phyloP scores from a whole-genome alignment of 441 rosid species.

The Pelargonium australe region DNA sequence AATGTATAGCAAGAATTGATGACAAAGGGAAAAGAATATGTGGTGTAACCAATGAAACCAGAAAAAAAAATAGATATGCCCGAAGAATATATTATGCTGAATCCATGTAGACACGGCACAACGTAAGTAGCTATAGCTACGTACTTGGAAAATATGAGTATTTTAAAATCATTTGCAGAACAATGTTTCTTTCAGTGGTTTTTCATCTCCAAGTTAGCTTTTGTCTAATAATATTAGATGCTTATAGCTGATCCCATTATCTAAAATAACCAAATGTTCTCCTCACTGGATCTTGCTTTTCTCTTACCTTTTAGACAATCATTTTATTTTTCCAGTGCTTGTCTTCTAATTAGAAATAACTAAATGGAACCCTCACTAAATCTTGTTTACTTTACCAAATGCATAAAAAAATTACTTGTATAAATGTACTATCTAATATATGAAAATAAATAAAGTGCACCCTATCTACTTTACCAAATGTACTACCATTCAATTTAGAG shows the following conservation, averaged over 20 bases:
- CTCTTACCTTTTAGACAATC: not conserved
- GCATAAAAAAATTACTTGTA: not conserved
- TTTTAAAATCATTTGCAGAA: not conserved
- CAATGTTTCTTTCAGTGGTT: not conserved
- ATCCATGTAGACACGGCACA: not conserved
- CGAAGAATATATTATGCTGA: not conserved
- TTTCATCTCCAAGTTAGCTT: not conserved
- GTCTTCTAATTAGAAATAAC: not conserved
- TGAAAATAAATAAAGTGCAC: not conserved
- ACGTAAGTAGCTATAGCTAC: not conserved
- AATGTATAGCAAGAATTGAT: not conserved
- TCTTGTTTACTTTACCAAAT: not conserved
- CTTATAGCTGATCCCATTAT: not conserved
- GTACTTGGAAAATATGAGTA: not conserved
- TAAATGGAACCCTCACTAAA: conserved; percentile 1
- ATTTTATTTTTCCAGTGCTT: not conserved
- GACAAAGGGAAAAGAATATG: not conserved
- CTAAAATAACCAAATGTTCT: not conserved
- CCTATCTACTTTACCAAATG: not conserved
- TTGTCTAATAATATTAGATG: not conserved
- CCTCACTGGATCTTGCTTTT: conserved; percentile 3
- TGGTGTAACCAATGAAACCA: not conserved
- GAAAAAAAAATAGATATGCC: not conserved
- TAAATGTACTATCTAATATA: too few relatives aligned
- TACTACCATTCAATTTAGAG: conserved; percentile 2